These are phyloP conservation scores for Starmerella lactis-condensi DNA, from an alignment of 805 yeast species.

Conservation along the genomic window DNA sequence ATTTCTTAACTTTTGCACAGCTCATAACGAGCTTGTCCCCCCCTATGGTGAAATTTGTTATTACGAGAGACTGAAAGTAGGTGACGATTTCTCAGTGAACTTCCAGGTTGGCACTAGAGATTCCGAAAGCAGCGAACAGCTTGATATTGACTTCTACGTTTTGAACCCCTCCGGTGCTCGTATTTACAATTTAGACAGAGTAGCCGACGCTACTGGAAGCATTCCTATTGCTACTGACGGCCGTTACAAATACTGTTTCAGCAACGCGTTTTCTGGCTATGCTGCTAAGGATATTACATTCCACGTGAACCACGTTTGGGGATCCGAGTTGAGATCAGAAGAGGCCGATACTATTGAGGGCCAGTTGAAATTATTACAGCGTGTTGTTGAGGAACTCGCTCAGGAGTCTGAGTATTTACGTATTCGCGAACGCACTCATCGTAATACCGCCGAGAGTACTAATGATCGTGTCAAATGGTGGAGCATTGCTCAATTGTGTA, in stretches of 20 bases:
- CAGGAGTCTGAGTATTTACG: constrained; percentile 82
- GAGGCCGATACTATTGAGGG: constrained; percentile 71
- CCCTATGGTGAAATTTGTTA: constrained; percentile 78
- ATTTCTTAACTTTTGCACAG: constrained; percentile 20
- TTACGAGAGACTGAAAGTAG: constrained; percentile 59
- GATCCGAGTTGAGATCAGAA: constrained; percentile 45
- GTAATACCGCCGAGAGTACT: constrained; percentile 96
- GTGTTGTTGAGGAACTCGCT: constrained; percentile 66
- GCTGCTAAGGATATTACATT: constrained; percentile 81
- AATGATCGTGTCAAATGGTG: constrained; percentile 95
- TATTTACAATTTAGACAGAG: constrained; percentile 32
- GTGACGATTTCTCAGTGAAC: constrained; percentile 71
- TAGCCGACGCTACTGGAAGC: constrained; percentile 66
- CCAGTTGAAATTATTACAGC: constrained; percentile 57
- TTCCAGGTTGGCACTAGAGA: constrained; percentile 91
- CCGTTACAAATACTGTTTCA: constrained; percentile 72
- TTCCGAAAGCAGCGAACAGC: constrained; percentile 22
- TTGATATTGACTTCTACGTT: constrained; percentile 43
- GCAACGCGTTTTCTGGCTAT: constrained; percentile 58
- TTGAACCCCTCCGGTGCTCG: constrained; percentile 30
- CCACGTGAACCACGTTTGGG: constrained; percentile 84
- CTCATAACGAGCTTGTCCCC: constrained; percentile 69
- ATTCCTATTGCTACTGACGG: constrained; percentile 51
- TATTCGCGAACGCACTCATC: constrained; percentile 89
- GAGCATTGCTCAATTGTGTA: constrained; percentile 78